phyloP scores from a whole-genome alignment of 495 filamentous ascomycete genomes.

The Neurospora intermedia region DNA sequence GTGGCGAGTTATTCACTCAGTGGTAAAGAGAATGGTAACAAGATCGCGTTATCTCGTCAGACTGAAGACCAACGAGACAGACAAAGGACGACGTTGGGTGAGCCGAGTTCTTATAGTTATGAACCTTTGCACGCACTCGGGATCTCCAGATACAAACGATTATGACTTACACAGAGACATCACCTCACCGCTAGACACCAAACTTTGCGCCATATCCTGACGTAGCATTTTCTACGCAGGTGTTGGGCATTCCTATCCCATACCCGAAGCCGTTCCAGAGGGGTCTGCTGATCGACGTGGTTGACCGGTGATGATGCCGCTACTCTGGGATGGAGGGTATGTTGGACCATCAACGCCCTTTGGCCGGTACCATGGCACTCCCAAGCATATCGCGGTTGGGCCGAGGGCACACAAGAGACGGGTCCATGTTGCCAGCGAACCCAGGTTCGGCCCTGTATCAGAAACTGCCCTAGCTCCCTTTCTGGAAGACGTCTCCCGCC shows the following conservation, averaged over 20 bases:
- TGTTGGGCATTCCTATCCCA: slow-evolving; percentile 9
- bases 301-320: slow-evolving; percentile 10
- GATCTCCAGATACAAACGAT: slow-evolving; percentile 1
- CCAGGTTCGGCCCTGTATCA: slow-evolving; percentile 8
- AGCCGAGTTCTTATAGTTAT: slow-evolving; percentile 4
- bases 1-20: neutral
- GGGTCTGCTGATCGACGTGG: slow-evolving; percentile 21
- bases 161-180: neutral
- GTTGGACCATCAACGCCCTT: slow-evolving; percentile 7
- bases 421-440: slow-evolving; percentile 1
- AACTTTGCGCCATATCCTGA: neutral
- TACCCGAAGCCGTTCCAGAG: slow-evolving; percentile 2
- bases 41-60: neutral
- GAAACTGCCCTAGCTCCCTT: neutral
- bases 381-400: neutral
- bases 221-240: slow-evolving; percentile 1
- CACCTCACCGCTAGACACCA: slow-evolving; percentile 13
- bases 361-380: neutral
- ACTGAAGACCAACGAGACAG: neutral
- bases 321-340: neutral
- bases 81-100: neutral
- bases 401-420: neutral
- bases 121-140: slow-evolving; percentile 5
- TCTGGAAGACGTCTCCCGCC: slow-evolving; percentile 3
- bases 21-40: neutral